Base-by-base conservation (phyloP, 352 stramenopile genomes). In the Phytophthora syringae region DNA sequence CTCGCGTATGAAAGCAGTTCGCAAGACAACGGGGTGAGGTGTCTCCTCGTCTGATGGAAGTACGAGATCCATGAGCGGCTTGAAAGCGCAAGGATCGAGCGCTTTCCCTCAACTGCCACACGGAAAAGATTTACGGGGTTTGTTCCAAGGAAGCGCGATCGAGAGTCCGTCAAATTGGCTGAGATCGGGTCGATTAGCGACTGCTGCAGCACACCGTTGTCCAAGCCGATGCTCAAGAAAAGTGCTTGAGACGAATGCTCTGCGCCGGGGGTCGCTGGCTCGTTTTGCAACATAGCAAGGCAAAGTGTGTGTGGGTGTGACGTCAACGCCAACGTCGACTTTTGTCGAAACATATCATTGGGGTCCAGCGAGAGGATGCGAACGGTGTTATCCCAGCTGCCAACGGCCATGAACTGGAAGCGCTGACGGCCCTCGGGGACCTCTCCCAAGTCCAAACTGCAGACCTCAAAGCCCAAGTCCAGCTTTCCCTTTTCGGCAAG, bases 391-490 rank as follows among this genome's bases (percentile, higher is more conserved):
- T 97, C 89, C 86, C 88, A 97, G 58, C 86, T 94, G 2, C 98
- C 98, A 32, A 99, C 88, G n/a, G 94, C 97, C 32, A 99, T 86
- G 73, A 99, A 99, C 45, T 96, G 85, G 68, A 97, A 97, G 5
- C 95, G 92, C 43, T 97, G 91, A 16, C 96, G 88, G 24, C 97
- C 97, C 52, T 94, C 84, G 9, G 93, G 94, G n/a, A 99, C 88
- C 22, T 93, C 84, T 24, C 96, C 97, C 22, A 99, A 86, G 62
- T 99, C 97, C n/a, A 99, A 74, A 47, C 95, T 99, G 55, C 87
- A 98, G 5, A 99, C 96, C 80, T 99, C 97, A 43, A 97, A 97
- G 28, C 96, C 95, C 16, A 99, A 81, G 64, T 99, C 96, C 25
- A 95, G 86, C 39, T 95, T 98, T 2, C 90, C 92, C 20, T 92